Percentiles rank a stretch among this genome's conserved stretches.
phyloP scores from a whole-genome alignment of 1,284 basidiomycete genomes.

The Fomes fomentarius region DNA sequence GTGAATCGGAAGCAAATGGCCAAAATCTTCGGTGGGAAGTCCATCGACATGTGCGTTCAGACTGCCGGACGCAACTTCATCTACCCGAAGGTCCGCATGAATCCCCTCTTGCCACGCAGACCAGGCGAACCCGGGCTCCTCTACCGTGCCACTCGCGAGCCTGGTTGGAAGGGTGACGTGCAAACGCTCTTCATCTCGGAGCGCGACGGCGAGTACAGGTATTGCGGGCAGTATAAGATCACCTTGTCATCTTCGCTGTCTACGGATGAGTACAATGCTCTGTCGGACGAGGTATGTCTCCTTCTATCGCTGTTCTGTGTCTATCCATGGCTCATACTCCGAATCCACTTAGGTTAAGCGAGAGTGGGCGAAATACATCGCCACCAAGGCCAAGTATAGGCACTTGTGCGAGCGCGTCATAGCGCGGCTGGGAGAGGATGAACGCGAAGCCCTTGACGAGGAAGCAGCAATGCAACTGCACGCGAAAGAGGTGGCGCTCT shows the following conservation, averaged over 20 bases:
- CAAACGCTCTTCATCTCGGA: background rate
- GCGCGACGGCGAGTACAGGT: background rate
- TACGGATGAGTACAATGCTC: background rate
- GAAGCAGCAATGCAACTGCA: too few relatives aligned
- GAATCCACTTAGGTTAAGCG: too few relatives aligned
- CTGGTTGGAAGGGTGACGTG: background rate
- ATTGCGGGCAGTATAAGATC: background rate
- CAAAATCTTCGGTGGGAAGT: background rate
- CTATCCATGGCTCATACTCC: too few relatives aligned
- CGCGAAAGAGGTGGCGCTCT: too few relatives aligned
- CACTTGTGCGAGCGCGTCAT: background rate
- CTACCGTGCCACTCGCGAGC: background rate
- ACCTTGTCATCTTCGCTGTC: background rate
- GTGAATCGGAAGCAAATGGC: background rate
- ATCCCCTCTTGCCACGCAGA: background rate
- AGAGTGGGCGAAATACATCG: too few relatives aligned
- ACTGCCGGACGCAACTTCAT: background rate
- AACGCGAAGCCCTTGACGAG: too few relatives aligned
- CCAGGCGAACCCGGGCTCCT: background rate
- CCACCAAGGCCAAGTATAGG: too few relatives aligned
- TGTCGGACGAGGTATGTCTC: background rate
- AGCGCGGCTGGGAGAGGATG: background rate
- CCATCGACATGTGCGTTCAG: background rate
- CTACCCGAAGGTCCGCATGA: background rate
- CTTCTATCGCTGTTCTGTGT: background rate